Evolutionary conservation across 2,329 filamentous ascomycete species (phyloP).

Genomic region (Fusarium sp.): DNA sequence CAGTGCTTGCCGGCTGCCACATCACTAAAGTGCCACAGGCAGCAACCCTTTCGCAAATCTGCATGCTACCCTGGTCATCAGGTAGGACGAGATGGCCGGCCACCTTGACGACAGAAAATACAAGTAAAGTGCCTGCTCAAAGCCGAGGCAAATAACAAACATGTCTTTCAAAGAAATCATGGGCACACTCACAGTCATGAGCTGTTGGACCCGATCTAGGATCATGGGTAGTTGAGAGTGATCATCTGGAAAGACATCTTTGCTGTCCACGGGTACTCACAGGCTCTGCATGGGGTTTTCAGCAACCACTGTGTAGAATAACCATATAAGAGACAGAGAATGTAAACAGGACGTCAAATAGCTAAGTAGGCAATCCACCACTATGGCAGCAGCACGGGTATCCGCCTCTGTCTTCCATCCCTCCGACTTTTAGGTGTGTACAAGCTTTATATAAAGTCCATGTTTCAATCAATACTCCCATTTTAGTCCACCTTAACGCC

Average conservation of each 20-base stretch:
- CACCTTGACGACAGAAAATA: background rate
- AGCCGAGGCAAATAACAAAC: background rate
- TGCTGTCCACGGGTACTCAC: background rate
- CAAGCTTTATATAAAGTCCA: constrained; percentile 36
- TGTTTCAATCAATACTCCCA: constrained; percentile 40
- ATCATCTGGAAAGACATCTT: background rate
- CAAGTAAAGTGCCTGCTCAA: background rate
- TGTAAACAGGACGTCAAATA: constrained; percentile 18
- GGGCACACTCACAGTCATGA: background rate
- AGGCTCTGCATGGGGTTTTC: background rate
- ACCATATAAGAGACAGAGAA: background rate
- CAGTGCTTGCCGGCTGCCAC: background rate
- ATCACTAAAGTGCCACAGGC: background rate
- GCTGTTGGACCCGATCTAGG: background rate
- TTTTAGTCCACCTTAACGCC: constrained; percentile 46
- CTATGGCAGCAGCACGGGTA: background rate
- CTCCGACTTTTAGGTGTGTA: constrained; percentile 7
- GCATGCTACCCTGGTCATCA: background rate
- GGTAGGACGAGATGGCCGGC: background rate
- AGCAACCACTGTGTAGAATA: background rate
- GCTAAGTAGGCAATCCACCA: constrained; percentile 5
- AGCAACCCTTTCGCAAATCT: background rate
- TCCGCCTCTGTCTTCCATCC: constrained; percentile 4
- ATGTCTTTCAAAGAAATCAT: background rate
- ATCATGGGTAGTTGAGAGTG: background rate